Conservation (phyloP, 2,329 filamentous ascomycete species). For the Pseudocercospora ulei region DNA sequence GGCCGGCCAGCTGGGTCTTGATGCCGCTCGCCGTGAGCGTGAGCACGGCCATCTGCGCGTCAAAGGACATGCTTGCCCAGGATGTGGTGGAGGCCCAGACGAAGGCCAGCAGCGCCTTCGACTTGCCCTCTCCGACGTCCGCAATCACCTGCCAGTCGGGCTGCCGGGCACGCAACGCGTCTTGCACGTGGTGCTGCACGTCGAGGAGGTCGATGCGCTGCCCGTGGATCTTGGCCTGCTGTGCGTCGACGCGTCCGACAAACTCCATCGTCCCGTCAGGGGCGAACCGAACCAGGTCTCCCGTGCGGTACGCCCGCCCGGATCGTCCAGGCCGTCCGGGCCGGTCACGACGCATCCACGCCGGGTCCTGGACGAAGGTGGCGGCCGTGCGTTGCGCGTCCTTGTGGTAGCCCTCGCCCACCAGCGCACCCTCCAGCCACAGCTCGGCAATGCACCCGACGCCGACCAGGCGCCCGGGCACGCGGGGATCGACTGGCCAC, state of each 20-base stretch:
- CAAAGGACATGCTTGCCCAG: background rate
- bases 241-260: conserved; percentile 36
- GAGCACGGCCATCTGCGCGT: background rate
- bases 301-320: conserved; percentile 16
- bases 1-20: background rate
- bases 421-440: conserved; percentile 41
- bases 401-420: conserved; percentile 41
- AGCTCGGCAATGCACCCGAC: conserved; percentile 44
- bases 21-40: background rate
- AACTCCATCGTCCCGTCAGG: conserved; percentile 22
- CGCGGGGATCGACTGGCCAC: conserved; percentile 30
- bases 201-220: conserved; percentile 24
- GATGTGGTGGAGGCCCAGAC: conserved; percentile 2
- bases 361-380: conserved; percentile 26
- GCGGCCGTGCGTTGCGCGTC: conserved; percentile 28
- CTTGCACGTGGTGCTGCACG: conserved; percentile 12
- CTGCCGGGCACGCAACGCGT: background rate
- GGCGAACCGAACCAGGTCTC: conserved; percentile 24
- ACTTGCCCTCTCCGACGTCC: conserved; percentile 3
- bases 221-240: conserved; percentile 23
- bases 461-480: conserved; percentile 30
- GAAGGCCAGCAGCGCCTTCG: background rate
- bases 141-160: conserved; percentile 3
- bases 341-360: conserved; percentile 6
- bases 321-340: conserved; percentile 3